These are phyloP conservation scores for Chaetothyriales sp. DNA, from an alignment of 2,329 filamentous ascomycete genomes.

Conservation along the genomic window DNA sequence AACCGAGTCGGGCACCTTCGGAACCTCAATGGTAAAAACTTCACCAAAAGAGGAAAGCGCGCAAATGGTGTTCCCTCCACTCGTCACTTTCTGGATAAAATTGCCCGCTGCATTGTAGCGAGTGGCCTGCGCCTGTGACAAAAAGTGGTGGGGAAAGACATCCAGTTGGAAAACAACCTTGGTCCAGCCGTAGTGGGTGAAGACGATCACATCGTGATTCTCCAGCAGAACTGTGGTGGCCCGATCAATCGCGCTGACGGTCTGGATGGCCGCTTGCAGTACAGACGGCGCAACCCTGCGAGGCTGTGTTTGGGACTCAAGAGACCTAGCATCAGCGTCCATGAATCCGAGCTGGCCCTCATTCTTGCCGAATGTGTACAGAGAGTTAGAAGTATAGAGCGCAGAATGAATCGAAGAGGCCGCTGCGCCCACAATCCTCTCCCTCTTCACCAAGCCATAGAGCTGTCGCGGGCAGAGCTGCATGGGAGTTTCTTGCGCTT, in stretches of 20 bases:
- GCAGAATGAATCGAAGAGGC: slow-evolving; percentile 88
- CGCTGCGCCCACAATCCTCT: slow-evolving; percentile 65
- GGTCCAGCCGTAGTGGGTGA: slow-evolving; percentile 93
- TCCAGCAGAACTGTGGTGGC: slow-evolving; percentile 77
- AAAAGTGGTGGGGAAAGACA: slow-evolving; percentile 54
- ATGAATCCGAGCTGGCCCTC: slow-evolving; percentile 86
- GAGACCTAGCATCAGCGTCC: slow-evolving; percentile 83
- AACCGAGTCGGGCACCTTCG: slow-evolving; percentile 49
- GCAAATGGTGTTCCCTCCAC: slow-evolving; percentile 82
- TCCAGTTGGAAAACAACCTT: slow-evolving; percentile 72
- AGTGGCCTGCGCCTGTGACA: slow-evolving; percentile 49
- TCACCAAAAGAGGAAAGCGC: slow-evolving; percentile 75
- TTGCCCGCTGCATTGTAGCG: slow-evolving; percentile 52
- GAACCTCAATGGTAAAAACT: slow-evolving; percentile 71
- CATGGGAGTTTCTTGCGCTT: slow-evolving; percentile 64
- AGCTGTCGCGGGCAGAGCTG: slow-evolving; percentile 74
- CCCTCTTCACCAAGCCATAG: slow-evolving; percentile 81
- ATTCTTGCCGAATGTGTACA: slow-evolving; percentile 94
- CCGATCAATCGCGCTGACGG: slow-evolving; percentile 77
- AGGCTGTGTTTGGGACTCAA: slow-evolving; percentile 69
- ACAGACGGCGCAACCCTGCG: slow-evolving; percentile 79
- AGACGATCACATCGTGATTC: slow-evolving; percentile 81
- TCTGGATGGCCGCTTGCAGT: slow-evolving; percentile 56
- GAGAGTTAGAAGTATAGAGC: slow-evolving; percentile 62
- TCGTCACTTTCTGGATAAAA: slow-evolving; percentile 61